phyloP scores from a whole-genome alignment of 2,329 filamentous ascomycete genomes.

The Pyrenochaeta sp. region DNA sequence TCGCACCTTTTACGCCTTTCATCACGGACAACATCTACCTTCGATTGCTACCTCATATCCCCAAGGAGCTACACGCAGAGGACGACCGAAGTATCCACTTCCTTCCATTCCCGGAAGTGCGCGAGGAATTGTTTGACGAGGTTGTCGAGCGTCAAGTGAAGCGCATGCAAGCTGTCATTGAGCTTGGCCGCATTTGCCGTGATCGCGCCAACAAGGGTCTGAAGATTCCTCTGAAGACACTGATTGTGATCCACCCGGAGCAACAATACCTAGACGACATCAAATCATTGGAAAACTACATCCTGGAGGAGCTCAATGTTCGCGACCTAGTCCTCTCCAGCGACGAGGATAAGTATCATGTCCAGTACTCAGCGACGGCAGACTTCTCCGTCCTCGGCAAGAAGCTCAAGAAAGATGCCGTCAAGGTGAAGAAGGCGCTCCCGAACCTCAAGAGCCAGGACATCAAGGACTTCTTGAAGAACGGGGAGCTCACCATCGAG shows the following conservation, averaged over 20 bases:
- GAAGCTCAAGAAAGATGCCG: conserved; percentile 95
- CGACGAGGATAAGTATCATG: conserved; percentile 89
- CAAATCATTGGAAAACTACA: conserved; percentile 83
- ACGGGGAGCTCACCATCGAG: conserved; percentile 80
- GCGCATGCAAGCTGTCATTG: conserved; percentile 95
- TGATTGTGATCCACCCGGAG: conserved; percentile 88
- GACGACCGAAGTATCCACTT: conserved; percentile 92
- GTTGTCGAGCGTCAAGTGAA: conserved; percentile 85
- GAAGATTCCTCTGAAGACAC: conserved; percentile 88
- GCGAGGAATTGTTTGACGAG: conserved; percentile 85
- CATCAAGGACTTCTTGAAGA: conserved; percentile 77
- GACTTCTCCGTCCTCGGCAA: conserved; percentile 96
- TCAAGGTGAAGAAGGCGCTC: conserved; percentile 88
- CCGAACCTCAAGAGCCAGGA: conserved; percentile 79
- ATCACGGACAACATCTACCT: conserved; percentile 94
- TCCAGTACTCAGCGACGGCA: conserved; percentile 86
- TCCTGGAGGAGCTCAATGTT: conserved; percentile 90
- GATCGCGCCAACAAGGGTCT: conserved; percentile 85
- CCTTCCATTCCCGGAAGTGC: conserved; percentile 85
- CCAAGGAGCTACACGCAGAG: conserved; percentile 70
- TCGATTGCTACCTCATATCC: conserved; percentile 81
- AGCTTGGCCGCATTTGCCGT: conserved; percentile 83
- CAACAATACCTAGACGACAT: conserved; percentile 85
- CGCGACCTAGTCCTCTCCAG: conserved; percentile 82
- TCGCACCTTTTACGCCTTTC: conserved; percentile 96